Evolutionary conservation across 371 early-diverging fungal species (phyloP).

Genomic region (Saksenaea vasiformis): DNA sequence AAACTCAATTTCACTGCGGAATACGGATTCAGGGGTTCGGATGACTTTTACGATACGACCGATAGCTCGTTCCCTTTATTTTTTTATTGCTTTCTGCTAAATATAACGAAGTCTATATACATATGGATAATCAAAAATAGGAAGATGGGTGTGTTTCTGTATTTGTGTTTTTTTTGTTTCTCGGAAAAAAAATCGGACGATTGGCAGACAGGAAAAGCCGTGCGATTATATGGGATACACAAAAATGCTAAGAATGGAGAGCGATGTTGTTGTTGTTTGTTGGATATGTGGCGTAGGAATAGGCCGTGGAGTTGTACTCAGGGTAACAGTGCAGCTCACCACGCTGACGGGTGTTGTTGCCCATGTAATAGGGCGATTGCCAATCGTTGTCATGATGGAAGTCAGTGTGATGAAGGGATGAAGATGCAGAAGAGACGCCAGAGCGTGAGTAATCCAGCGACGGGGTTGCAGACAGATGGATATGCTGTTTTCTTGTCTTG

Average conservation of each 20-base stretch:
- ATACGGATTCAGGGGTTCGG: not conserved
- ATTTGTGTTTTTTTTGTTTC: not conserved
- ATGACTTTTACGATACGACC: not conserved
- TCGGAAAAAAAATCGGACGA: not conserved
- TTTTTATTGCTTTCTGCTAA: not conserved
- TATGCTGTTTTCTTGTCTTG: constrained; percentile 23
- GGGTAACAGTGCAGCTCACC: not conserved
- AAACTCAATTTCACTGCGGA: not conserved
- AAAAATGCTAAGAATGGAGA: constrained; percentile 4
- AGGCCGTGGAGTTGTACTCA: not conserved
- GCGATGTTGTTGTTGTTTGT: constrained; percentile 1
- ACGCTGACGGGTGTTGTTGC: constrained; percentile 1
- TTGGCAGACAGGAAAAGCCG: not conserved
- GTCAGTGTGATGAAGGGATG: constrained; percentile 22
- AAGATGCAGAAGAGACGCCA: constrained; percentile 40
- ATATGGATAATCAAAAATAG: not conserved
- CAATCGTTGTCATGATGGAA: constrained; percentile 33
- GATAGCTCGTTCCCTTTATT: not conserved
- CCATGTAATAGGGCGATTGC: constrained; percentile 39
- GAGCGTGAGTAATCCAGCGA: constrained; percentile 25
- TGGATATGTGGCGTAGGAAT: not conserved
- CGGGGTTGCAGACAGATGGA: constrained; percentile 11
- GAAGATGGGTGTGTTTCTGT: not conserved
- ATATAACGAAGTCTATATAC: not conserved
- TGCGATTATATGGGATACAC: not conserved